Conservation (phyloP, 2,329 filamentous ascomycete species). For the Aspergillus candidus region DNA sequence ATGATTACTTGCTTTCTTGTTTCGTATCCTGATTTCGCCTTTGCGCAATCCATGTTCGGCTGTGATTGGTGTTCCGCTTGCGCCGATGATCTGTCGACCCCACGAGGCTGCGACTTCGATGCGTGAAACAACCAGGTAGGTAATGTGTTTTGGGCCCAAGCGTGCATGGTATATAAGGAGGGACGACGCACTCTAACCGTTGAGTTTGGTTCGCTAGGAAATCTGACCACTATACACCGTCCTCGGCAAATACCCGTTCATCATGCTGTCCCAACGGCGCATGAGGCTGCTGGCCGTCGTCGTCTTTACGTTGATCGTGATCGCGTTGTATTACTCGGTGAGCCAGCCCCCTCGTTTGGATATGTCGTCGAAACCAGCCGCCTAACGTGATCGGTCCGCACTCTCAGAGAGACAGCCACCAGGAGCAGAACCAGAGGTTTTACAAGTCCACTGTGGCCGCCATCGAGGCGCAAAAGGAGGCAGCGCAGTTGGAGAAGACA, state of each 20-base stretch:
- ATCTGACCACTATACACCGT: too few species aligned
- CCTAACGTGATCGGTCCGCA: neutral
- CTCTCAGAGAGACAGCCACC: constrained; percentile 34
- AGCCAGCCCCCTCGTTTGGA: constrained; percentile 17
- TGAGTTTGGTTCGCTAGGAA: too few species aligned
- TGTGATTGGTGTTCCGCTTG: constrained; percentile 8
- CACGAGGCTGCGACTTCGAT: constrained; percentile 3
- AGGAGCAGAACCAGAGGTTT: constrained; percentile 43
- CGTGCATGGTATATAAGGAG: too few species aligned
- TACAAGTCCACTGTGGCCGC: constrained; percentile 51
- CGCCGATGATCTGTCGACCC: constrained; percentile 13
- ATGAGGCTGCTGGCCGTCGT: constrained; percentile 61
- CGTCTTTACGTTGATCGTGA: constrained; percentile 58
- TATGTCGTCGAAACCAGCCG: too few species aligned
- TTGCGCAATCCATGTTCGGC: constrained; percentile 9
- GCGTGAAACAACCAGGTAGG: constrained; percentile 1
- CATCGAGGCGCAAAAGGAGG: constrained; percentile 44
- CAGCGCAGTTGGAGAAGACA: constrained; percentile 44
- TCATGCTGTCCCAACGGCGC: constrained; percentile 66
- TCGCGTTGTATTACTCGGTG: constrained; percentile 68
- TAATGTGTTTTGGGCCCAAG: neutral
- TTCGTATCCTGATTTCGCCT: neutral
- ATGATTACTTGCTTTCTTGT: neutral
- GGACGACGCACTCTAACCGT: too few species aligned
- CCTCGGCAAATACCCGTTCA: neutral